Evolutionary conservation across 208 protist species (phyloP).

Genomic region (Trypanosoma caninum): DNA sequence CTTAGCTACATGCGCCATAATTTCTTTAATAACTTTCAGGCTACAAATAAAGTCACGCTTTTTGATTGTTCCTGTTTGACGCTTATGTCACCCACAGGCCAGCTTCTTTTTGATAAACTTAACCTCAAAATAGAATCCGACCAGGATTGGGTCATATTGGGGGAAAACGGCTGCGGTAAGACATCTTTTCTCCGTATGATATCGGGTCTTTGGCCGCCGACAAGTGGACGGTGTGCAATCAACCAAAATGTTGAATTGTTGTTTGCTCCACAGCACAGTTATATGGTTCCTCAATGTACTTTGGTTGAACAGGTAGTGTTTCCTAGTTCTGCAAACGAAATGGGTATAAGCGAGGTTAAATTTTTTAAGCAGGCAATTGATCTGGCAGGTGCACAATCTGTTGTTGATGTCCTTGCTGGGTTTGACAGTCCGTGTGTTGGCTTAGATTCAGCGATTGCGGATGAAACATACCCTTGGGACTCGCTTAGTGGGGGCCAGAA

Average conservation of each 20-base stretch:
- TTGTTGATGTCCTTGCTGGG: slow-evolving; percentile 68
- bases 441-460: slow-evolving; percentile 32
- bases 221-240: slow-evolving; percentile 38
- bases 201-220: slow-evolving; percentile 71
- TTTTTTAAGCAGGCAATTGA: slow-evolving; percentile 53
- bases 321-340: slow-evolving; percentile 27
- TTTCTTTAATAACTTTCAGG: slow-evolving; percentile 14
- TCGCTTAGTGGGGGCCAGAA: slow-evolving; percentile 87
- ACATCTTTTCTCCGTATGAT: slow-evolving; percentile 84
- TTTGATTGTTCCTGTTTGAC: slow-evolving; percentile 57
- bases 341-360: slow-evolving; percentile 28
- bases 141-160: slow-evolving; percentile 82
- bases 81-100: slow-evolving; percentile 59
- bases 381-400: slow-evolving; percentile 66
- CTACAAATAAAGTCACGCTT: slow-evolving; percentile 5
- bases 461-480: slow-evolving; percentile 76
- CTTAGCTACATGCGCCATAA: slow-evolving; percentile 36
- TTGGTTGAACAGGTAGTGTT: slow-evolving; percentile 84
- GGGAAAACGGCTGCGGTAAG: slow-evolving; percentile 85
- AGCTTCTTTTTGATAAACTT: slow-evolving; percentile 56
- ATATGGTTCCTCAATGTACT: slow-evolving; percentile 80
- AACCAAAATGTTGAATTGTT: slow-evolving; percentile 49
- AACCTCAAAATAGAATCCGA: slow-evolving; percentile 49
- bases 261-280: slow-evolving; percentile 76
- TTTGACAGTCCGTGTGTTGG: slow-evolving; percentile 69